phyloP scores from a whole-genome alignment of 768 basidiomycete genomes.

The Tylopilus subfusipes region DNA sequence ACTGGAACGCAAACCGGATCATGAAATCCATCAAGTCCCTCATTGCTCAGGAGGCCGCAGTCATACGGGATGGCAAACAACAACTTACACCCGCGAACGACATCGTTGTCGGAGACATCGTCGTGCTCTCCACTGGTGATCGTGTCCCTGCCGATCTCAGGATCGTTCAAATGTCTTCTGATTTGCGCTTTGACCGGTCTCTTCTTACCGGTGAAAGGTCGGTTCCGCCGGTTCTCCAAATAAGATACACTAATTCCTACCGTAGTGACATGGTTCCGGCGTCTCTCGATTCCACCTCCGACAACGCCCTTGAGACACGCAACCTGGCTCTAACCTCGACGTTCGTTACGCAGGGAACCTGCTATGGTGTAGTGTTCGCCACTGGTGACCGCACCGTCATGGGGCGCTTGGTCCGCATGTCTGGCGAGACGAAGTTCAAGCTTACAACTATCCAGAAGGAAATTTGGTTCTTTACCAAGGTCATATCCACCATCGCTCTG shows the following conservation, averaged over 20 bases:
- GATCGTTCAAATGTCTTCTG: constrained; percentile 48
- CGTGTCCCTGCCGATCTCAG: constrained; percentile 59
- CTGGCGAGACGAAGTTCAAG: constrained; percentile 43
- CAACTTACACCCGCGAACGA: constrained; percentile 49
- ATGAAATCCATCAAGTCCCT: constrained; percentile 58
- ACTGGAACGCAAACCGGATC: constrained; percentile 46
- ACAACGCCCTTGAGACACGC: constrained; percentile 46
- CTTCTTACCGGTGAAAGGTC: constrained; percentile 51
- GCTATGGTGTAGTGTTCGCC: constrained; percentile 40
- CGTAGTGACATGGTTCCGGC: constrained; percentile 42
- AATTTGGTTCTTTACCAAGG: constrained; percentile 51
- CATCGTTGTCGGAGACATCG: constrained; percentile 55
- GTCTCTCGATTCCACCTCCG: constrained; percentile 43
- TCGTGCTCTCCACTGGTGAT: constrained; percentile 51
- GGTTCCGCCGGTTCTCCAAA: neutral
- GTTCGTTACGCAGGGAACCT: constrained; percentile 40
- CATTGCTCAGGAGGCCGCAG: constrained; percentile 55
- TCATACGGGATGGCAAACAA: constrained; percentile 48
- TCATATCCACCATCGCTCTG: constrained; percentile 42
- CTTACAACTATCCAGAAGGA: constrained; percentile 47
- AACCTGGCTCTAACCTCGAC: constrained; percentile 49
- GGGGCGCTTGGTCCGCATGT: constrained; percentile 56
- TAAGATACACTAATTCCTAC: neutral
- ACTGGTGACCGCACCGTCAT: constrained; percentile 44
- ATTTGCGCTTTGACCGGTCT: constrained; percentile 51